These are phyloP conservation scores for Populus hybrid DNA, from an alignment of 441 rosid genomes.

Conservation along the genomic window DNA sequence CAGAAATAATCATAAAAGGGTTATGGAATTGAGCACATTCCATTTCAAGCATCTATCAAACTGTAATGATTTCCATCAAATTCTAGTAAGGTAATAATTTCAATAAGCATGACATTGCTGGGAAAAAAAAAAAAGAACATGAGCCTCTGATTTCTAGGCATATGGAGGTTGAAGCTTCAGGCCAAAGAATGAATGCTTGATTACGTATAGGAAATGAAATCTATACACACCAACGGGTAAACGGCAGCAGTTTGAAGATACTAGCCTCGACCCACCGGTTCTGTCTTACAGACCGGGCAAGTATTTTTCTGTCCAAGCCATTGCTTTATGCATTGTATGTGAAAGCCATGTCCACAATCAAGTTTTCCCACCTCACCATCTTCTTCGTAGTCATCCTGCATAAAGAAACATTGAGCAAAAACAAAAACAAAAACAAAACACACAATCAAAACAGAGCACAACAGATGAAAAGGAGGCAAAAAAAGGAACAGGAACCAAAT, in stretches of 20 bases:
- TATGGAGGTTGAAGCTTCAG: conserved; percentile 19
- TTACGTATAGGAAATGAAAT: conserved; percentile 23
- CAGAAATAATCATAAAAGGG: neutral
- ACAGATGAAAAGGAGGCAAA: neutral
- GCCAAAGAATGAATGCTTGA: conserved; percentile 27
- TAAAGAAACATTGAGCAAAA: neutral
- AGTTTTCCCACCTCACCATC: conserved; percentile 70
- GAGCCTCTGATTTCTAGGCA: conserved; percentile 15
- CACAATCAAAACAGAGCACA: neutral
- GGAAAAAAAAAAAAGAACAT: neutral
- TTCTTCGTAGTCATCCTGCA: conserved; percentile 73
- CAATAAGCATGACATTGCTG: conserved; percentile 4
- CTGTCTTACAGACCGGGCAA: conserved; percentile 75
- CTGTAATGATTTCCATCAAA: conserved; percentile 13
- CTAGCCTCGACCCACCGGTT: conserved; percentile 41
- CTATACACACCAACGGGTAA: conserved; percentile 26
- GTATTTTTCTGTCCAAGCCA: conserved; percentile 80
- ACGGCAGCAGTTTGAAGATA: conserved; percentile 2
- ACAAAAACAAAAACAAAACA: neutral
- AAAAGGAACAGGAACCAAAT: too few species aligned
- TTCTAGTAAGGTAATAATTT: conserved; percentile 8
- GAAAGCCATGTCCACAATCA: conserved; percentile 74
- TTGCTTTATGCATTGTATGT: conserved; percentile 73
- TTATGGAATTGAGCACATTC: neutral
- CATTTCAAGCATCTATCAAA: conserved; percentile 10